Evolutionary conservation across 768 basidiomycete genomes (phyloP).

Genomic region (Dictyophora rubrovolvata): DNA sequence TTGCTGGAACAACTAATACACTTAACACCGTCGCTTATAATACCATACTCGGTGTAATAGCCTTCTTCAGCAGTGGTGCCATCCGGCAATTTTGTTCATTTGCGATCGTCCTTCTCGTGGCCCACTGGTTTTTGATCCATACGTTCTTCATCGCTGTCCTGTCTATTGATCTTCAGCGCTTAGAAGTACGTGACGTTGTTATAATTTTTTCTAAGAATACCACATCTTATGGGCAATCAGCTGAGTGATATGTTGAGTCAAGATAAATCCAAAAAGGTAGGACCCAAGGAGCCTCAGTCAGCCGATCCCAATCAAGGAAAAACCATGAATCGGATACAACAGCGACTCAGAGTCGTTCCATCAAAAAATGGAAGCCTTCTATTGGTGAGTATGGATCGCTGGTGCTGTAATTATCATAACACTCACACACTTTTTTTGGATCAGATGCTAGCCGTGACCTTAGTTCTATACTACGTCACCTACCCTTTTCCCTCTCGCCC

Average conservation of each 20-base stretch:
- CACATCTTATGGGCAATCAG: conserved; percentile 28
- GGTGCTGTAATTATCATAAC: background rate
- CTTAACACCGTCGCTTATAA: conserved; percentile 88
- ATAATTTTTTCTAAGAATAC: background rate
- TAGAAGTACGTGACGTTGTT: conserved; percentile 48
- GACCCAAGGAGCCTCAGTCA: background rate
- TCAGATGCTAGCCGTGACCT: conserved; percentile 70
- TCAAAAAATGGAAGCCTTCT: conserved; percentile 73
- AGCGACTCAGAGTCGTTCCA: conserved; percentile 53
- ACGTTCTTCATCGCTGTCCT: conserved; percentile 93
- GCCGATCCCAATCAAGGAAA: background rate
- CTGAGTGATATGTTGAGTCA: conserved; percentile 80
- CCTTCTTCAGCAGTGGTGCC: conserved; percentile 63
- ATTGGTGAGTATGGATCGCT: conserved; percentile 21
- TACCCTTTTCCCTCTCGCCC: conserved; percentile 30
- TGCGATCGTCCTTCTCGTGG: conserved; percentile 87
- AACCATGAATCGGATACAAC: conserved; percentile 21
- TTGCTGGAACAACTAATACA: conserved; percentile 85
- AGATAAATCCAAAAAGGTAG: conserved; percentile 32
- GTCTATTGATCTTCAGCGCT: conserved; percentile 89
- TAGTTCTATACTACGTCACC: conserved; percentile 65
- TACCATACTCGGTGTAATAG: conserved; percentile 63
- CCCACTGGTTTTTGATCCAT: conserved; percentile 95
- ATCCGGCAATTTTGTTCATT: conserved; percentile 91
- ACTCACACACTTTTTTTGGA: background rate